Percentiles rank a stretch among this genome's conserved stretches.
Conservation (phyloP, 495 filamentous ascomycete genomes). For the Staphylotrichum longicolle region DNA sequence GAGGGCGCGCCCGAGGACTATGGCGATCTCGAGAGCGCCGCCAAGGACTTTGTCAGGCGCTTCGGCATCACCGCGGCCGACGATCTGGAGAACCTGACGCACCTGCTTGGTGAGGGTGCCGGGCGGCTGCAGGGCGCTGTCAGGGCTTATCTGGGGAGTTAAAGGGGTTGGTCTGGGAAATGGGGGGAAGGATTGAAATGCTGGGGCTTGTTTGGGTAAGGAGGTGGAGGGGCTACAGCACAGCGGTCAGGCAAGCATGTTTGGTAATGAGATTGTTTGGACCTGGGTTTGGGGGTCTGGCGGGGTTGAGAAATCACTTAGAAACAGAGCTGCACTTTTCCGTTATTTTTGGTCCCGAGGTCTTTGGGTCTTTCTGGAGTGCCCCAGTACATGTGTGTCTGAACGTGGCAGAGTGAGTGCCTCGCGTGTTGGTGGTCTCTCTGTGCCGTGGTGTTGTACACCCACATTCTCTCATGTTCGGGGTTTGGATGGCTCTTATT, state of each 20-base stretch:
- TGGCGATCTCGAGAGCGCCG: constrained; percentile 84
- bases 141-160: constrained; percentile 67
- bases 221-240: neutral
- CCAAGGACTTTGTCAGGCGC: constrained; percentile 89
- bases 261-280: too few relatives aligned
- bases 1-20: constrained; percentile 75
- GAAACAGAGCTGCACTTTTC: neutral
- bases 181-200: neutral
- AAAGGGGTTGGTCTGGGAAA: neutral
- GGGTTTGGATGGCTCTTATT: too few relatives aligned
- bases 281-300: neutral
- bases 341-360: neutral
- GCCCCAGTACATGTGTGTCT: too few relatives aligned
- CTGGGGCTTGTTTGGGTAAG: neutral
- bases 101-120: constrained; percentile 80
- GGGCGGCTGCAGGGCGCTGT: constrained; percentile 84
- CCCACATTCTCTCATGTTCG: too few relatives aligned
- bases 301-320: neutral
- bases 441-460: too few relatives aligned
- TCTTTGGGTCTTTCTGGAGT: neutral
- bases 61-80: constrained; percentile 95
- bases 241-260: too few relatives aligned
- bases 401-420: too few relatives aligned
- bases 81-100: constrained; percentile 84
- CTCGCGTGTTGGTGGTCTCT: too few relatives aligned